Conservation (phyloP, 1,284 basidiomycete species). For the Phlebopus sp. region DNA sequence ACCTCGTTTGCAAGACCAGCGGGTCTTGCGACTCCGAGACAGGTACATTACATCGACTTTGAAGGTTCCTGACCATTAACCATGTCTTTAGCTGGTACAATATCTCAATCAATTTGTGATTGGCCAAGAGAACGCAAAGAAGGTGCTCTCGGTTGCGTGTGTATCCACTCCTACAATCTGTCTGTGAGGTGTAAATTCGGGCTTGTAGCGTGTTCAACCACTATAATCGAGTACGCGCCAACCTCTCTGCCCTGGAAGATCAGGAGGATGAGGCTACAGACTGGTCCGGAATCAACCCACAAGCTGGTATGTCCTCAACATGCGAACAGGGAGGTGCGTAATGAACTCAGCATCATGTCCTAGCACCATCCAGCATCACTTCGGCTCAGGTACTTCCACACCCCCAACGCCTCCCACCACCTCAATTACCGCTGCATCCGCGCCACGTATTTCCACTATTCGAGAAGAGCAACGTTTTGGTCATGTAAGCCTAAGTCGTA, state of each 20-base stretch:
- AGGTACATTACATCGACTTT: conserved; percentile 42
- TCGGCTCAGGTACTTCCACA: conserved; percentile 58
- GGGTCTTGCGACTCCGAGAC: conserved; percentile 66
- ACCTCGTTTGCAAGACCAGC: conserved; percentile 29
- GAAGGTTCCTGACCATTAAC: conserved; percentile 4
- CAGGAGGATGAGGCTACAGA: conserved; percentile 38
- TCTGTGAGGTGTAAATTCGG: conserved; percentile 6
- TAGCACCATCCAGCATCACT: conserved; percentile 40
- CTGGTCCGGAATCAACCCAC: conserved; percentile 24
- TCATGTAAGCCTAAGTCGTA: conserved; percentile 47
- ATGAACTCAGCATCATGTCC: conserved; percentile 2
- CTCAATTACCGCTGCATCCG: conserved; percentile 40
- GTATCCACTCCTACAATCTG: conserved; percentile 32
- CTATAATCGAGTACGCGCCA: conserved; percentile 77
- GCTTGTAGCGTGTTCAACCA: conserved; percentile 82
- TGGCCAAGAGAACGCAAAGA: conserved; percentile 91
- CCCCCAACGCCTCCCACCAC: conserved; percentile 36
- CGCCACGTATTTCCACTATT: conserved; percentile 57
- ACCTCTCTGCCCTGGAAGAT: conserved; percentile 50
- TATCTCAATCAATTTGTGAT: conserved; percentile 91
- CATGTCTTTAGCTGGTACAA: conserved; percentile 62
- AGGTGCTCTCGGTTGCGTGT: conserved; percentile 87
- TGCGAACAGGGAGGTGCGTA: not conserved
- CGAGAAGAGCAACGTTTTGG: conserved; percentile 92
- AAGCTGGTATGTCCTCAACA: conserved; percentile 33